Base-by-base conservation (phyloP, 306 rosid genomes). In the Myrica gale region DNA sequence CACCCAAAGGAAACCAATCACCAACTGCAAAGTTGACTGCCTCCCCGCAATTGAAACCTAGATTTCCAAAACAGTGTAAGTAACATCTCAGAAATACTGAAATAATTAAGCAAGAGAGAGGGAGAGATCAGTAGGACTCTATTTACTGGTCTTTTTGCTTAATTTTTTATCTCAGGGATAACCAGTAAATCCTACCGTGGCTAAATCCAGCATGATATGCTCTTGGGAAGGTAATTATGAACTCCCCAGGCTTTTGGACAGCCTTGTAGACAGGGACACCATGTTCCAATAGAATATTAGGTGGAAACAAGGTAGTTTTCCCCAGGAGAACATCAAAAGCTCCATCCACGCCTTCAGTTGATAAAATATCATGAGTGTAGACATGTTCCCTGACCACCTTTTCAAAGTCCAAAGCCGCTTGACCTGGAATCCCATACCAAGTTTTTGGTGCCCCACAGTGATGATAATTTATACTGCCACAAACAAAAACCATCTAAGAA, bases 401-500 rank as follows among this genome's bases (percentile, higher is more conserved):
- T 82, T 96, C 99, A 82, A 96, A 96, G 32, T 89, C 90, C 78
- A 90, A 79, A 61, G 99, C 99, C 37, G 92, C 97, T 52, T 83
- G 92, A 78, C 98, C 97, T 11, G 98, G 99, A 80, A 92, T 83
- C 45, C 98, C 97, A 51, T 96, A 96, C 99, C 99, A 96, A 57
- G 99, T 92, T 90, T 96, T 96, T 84, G 97, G 83, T 76, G 98
- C 99, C 46, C 99, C 99, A 80, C 99, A 90, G 71, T 90, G 97
- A 74, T 92, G 96, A 85, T 96, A 96, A 80, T 92, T 92, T 76
- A 96, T 92, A 85, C 99, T 95, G 93, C 77, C 80, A 86, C 69
- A 76, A 75, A 74, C 78, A 55, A 26, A 42, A 11, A 42, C 60
- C 66, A 60, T 74, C 60, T 75, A 83, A 74, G 48, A 51, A 69